A percentile compares a stretch with the other conserved stretches of the same genome.
Evolutionary conservation across 108 stramenopile species (phyloP).

Genomic region (Fragilariopsis cylindrus): DNA sequence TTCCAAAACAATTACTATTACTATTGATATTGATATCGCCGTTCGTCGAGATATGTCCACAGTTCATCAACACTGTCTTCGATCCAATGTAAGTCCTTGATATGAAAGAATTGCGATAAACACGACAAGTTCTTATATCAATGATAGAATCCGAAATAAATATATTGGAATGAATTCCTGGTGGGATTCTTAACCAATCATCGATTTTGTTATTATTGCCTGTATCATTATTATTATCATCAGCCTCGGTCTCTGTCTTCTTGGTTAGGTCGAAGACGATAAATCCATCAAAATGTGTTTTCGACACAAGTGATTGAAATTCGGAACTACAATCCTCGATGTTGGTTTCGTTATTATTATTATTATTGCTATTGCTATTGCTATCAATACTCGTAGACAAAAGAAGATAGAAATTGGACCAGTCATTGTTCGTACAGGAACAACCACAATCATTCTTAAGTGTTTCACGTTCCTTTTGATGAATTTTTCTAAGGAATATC

Average conservation of each 20-base stretch:
- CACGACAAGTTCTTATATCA: slow-evolving; percentile 44
- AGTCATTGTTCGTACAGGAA: slow-evolving; percentile 33
- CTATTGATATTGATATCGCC: neutral
- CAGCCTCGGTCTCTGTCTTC: neutral
- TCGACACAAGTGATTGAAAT: slow-evolving; percentile 41
- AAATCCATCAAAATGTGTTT: slow-evolving; percentile 50
- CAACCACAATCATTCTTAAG: slow-evolving; percentile 27
- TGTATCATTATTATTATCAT: slow-evolving; percentile 30
- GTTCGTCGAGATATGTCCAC: slow-evolving; percentile 49
- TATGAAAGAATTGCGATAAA: slow-evolving; percentile 65
- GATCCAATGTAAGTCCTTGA: slow-evolving; percentile 58
- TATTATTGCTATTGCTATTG: too few species aligned
- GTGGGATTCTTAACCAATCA: slow-evolving; percentile 15
- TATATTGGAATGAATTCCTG: slow-evolving; percentile 62
- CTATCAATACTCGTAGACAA: neutral
- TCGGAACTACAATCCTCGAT: slow-evolving; percentile 18
- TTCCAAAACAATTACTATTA: slow-evolving; percentile 36
- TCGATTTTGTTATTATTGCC: neutral
- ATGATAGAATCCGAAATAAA: slow-evolving; percentile 57
- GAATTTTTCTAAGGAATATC: slow-evolving; percentile 24
- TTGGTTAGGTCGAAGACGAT: slow-evolving; percentile 34
- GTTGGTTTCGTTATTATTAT: neutral
- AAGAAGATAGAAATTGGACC: slow-evolving; percentile 38
- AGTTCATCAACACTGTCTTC: slow-evolving; percentile 53
- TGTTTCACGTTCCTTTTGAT: slow-evolving; percentile 13